Base-by-base conservation (phyloP, 225 moss, liverwort and hornwort species). In the Climacium dendroides region DNA sequence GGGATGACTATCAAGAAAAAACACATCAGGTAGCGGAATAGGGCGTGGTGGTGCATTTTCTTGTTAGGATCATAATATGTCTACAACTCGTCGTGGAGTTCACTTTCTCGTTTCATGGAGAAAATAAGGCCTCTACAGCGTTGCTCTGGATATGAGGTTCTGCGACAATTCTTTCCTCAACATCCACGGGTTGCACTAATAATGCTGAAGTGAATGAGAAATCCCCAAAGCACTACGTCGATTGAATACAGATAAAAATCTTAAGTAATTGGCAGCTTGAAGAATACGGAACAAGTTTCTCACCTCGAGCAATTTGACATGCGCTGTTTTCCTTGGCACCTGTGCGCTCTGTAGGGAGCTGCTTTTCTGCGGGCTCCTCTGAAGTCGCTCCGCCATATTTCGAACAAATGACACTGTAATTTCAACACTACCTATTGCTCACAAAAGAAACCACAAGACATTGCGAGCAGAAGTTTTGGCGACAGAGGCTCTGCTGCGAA, bases 291-390 rank as follows among this genome's bases (percentile, higher is more conserved):
- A 45, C 50, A 83, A 82, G 50, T 34, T 80, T 85, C 85, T 86
- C 52, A 89, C 91, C 87, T 89, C 84, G 37, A 91, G 87, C 80
- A 84, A 75, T 80, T 89, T 89, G 80, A 76, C 37, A 35, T 69
- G 69, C 48, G 67, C 59, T 52, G 75, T 43, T 69, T 75, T 89
- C 53, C 60, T 86, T 74, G 52, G 41, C 53, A 73, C 25, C 8
- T 79, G 79, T 10, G 41, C 30, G 50, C 74, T 85, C 24, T 82
- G 82, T 41, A 82, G 83, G 39, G 78, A 79, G 72, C 74, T 88
- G 65, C 58, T 83, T 47, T 71, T 86, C 29, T 59, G 80, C 26
- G 73, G 60, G 57, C 41, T 86, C 47, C 70, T 79, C 29, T 60
- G 84, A 37, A 74, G 67, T 60, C 61, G 37, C 70, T 86, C 75